Percentiles rank a stretch among this genome's conserved stretches.
Conservation (phyloP, 768 basidiomycete genomes). For the Pholiota microspora region DNA sequence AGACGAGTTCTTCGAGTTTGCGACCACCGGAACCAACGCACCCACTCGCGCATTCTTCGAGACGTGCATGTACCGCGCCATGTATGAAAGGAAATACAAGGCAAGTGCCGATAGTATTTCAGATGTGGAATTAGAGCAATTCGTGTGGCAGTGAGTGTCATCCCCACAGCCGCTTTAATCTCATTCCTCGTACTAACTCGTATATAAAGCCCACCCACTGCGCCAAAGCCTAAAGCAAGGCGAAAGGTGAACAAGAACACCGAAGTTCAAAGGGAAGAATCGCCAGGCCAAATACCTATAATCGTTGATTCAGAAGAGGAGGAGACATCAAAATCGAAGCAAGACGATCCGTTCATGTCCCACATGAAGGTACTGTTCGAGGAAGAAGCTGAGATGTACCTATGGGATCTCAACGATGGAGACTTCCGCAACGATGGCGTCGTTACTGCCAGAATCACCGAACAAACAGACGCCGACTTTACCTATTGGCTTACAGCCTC, state of each 20-base stretch:
- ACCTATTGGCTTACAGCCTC: constrained; percentile 61
- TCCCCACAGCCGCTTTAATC: not conserved
- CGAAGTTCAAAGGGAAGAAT: constrained; percentile 1
- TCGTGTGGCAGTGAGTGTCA: constrained; percentile 72
- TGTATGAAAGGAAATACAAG: constrained; percentile 93
- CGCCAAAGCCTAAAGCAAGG: constrained; percentile 25
- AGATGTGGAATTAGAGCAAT: constrained; percentile 72
- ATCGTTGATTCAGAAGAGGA: constrained; percentile 13
- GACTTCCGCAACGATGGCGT: constrained; percentile 54
- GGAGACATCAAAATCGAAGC: constrained; percentile 1
- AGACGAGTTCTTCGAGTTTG: constrained; percentile 93
- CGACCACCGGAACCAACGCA: constrained; percentile 73
- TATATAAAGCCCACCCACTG: constrained; percentile 32
- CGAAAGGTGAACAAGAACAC: constrained; percentile 28
- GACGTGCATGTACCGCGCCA: constrained; percentile 91
- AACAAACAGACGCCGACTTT: constrained; percentile 42
- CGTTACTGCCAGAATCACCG: constrained; percentile 52
- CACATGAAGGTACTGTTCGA: constrained; percentile 31
- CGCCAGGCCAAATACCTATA: constrained; percentile 12
- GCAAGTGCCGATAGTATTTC: constrained; percentile 62
- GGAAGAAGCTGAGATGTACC: constrained; percentile 55
- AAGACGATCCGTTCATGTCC: constrained; percentile 17
- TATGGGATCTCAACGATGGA: constrained; percentile 53
- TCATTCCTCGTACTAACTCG: not conserved
- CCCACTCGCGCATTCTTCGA: constrained; percentile 90